Base-by-base conservation (phyloP, 805 yeast species). In the Barnettozyma vustinii region DNA sequence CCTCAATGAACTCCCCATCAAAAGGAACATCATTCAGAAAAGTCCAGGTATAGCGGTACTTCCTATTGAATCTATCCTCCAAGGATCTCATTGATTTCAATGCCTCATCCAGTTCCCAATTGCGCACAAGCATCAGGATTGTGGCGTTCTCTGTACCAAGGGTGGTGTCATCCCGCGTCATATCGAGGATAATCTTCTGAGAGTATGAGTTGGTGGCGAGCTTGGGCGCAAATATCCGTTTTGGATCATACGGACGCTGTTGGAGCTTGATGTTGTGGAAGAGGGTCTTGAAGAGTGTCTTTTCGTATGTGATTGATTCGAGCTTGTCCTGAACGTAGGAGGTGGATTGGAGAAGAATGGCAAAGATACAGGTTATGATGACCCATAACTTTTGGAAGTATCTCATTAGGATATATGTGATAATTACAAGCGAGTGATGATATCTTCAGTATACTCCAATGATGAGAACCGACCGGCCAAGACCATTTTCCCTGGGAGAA, bases 91-190 rank as follows among this genome's bases (percentile, higher is more conserved):
- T 89, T 19, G 96, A 79, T 40, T 67, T 62, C 41, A 90, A 65
- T 0, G 94, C 96, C 1, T 84, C 90, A 10, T 75, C 72, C 10
- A 90, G 65, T 64, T 90, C 97, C 69, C 76, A 73, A 63, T 90
- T 90, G 48, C 97, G 72, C 37, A 87, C 96, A 25, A 91, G 76
- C 96, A 91, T 90, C 48, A 91, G 75, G 25, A 91, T 64, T 0
- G 96, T 84, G 4, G 97, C 97, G 63, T 89, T 90, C 59, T 87
- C 96, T 18, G 53, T 62, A 1, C 87, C 84, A 39, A 68, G 49
- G 48, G 69, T 71, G 18, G 52, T 45, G 45, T 69, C 59, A 49
- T 74, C 72, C 39, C 67, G 56, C 2, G 47, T 9, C n/a, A 46
- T 53, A 45, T 56, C 60, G 2, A 71, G 62, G 21, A 68, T 55